Evolutionary conservation across 108 stramenopile genomes (phyloP).

Genomic region (Pseudonitzschia pungens): DNA sequence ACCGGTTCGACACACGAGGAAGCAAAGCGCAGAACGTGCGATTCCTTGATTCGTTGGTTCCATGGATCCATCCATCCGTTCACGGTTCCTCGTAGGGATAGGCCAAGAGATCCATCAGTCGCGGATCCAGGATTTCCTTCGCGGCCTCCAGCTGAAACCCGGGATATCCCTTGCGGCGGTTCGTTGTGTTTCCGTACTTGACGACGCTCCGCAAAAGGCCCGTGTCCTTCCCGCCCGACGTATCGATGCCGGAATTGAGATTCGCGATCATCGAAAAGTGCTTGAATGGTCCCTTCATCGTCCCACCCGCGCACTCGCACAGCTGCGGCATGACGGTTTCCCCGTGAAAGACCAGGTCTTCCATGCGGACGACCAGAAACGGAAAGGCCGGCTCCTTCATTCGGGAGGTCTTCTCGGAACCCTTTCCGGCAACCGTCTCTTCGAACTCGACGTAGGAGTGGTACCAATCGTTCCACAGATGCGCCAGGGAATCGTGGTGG

Average conservation of each 20-base stretch:
- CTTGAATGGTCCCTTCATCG: background rate
- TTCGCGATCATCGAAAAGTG: constrained; percentile 29
- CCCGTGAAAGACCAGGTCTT: constrained; percentile 64
- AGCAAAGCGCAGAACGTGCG: too few relatives aligned
- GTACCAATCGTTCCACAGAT: constrained; percentile 74
- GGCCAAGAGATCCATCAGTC: constrained; percentile 43
- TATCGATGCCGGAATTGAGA: constrained; percentile 20
- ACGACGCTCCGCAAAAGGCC: constrained; percentile 29
- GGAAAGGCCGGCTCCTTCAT: constrained; percentile 28
- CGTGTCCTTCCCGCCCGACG: background rate
- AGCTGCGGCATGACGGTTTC: constrained; percentile 45
- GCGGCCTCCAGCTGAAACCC: constrained; percentile 35
- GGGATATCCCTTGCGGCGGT: constrained; percentile 27
- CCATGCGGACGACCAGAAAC: constrained; percentile 60
- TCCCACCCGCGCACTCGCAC: constrained; percentile 58
- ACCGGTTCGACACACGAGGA: background rate
- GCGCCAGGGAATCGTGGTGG: constrained; percentile 43
- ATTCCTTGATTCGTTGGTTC: too few relatives aligned
- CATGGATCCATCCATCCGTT: background rate
- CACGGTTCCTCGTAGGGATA: constrained; percentile 32
- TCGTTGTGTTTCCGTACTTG: constrained; percentile 26
- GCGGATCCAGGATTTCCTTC: constrained; percentile 42
- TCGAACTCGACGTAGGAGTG: constrained; percentile 31
- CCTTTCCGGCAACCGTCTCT: background rate
- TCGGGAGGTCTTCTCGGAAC: background rate